Evolutionary conservation across 345 rosid species (phyloP).

Genomic region (Brassica incana): DNA sequence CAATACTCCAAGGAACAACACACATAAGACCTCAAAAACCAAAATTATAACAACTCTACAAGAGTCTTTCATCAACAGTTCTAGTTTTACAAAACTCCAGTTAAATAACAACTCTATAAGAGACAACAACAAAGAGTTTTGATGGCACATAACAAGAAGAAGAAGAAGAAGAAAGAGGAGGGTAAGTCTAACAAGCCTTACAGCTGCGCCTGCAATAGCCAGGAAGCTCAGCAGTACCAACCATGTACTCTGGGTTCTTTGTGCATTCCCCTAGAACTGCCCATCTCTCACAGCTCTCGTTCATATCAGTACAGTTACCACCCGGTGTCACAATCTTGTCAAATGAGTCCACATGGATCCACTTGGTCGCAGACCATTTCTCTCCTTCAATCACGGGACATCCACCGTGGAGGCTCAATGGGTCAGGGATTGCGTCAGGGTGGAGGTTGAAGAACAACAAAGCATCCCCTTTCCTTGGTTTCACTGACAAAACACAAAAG

Average conservation of each 20-base stretch:
- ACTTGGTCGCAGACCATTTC: slow-evolving; percentile 99
- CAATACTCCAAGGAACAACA: neutral
- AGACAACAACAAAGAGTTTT: slow-evolving; percentile 12
- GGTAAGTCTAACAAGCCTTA: slow-evolving; percentile 58
- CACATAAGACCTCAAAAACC: neutral
- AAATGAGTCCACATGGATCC: slow-evolving; percentile 93
- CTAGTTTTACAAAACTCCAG: slow-evolving; percentile 12
- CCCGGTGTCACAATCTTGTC: slow-evolving; percentile 55
- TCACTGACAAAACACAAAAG: slow-evolving; percentile 42
- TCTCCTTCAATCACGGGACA: slow-evolving; percentile 94
- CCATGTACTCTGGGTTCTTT: slow-evolving; percentile 85
- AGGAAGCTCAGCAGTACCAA: slow-evolving; percentile 77
- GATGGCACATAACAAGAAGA: slow-evolving; percentile 3
- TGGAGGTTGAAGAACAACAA: slow-evolving; percentile 89
- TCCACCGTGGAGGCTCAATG: slow-evolving; percentile 81
- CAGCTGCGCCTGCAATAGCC: slow-evolving; percentile 78
- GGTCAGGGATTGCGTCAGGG: slow-evolving; percentile 76
- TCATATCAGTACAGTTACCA: slow-evolving; percentile 73
- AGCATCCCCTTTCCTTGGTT: slow-evolving; percentile 89
- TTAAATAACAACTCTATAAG: slow-evolving; percentile 3
- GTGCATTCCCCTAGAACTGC: slow-evolving; percentile 90
- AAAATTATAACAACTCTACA: neutral
- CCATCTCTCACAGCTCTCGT: slow-evolving; percentile 87
- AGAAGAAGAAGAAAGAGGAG: neutral
- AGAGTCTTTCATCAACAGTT: neutral